Evolutionary conservation across 345 rosid species (phyloP).

Genomic region (Gossypium thurberi): DNA sequence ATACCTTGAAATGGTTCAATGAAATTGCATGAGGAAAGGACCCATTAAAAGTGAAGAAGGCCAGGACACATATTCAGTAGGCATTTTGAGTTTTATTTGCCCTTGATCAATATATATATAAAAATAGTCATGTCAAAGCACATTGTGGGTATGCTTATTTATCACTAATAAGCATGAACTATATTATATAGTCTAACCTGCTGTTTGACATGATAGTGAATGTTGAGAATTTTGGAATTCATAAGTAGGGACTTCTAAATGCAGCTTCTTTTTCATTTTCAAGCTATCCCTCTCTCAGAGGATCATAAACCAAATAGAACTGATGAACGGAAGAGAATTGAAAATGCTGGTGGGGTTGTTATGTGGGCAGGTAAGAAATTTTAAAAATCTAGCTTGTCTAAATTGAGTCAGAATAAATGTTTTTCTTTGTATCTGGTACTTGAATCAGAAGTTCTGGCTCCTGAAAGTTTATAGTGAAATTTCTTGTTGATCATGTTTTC

Average conservation of each 20-base stretch:
- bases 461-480: not conserved
- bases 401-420: constrained; percentile 1
- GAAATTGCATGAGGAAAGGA: not conserved
- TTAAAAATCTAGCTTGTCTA: not conserved
- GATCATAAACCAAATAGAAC: constrained; percentile 98
- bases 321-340: constrained; percentile 94
- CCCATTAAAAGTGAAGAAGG: not conserved
- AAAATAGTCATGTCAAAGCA: not conserved
- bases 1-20: not conserved
- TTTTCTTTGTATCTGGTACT: not conserved
- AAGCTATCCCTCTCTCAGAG: constrained; percentile 91
- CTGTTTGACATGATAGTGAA: not conserved
- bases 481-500: constrained; percentile 20
- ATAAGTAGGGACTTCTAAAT: constrained; percentile 4
- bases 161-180: not conserved
- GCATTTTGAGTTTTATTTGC: not conserved
- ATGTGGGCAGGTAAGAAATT: constrained; percentile 91
- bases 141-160: not conserved
- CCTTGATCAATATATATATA: not conserved
- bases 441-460: not conserved
- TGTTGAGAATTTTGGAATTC: not conserved
- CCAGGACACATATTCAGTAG: not conserved
- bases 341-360: constrained; percentile 89
- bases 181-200: not conserved
- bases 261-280: constrained; percentile 17